A percentile compares a stretch with the other conserved stretches of the same genome.
phyloP scores from a whole-genome alignment of 805 yeast genomes.

The Cyberlindnera subsufficiens region DNA sequence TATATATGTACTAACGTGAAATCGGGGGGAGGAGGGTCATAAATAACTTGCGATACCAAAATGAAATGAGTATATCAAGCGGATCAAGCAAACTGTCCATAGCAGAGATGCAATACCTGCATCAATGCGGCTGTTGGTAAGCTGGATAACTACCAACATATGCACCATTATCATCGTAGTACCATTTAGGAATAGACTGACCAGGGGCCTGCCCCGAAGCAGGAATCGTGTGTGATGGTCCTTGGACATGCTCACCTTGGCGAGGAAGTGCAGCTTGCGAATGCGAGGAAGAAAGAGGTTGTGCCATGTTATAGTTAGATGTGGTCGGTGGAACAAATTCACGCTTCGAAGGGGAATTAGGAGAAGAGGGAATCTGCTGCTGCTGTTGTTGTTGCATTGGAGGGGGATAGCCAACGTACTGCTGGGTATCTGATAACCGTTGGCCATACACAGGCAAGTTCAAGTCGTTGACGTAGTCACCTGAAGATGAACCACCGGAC shows the following conservation, averaged over 20 bases:
- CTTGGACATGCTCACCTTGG: no score
- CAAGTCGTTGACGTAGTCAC: constrained; percentile 1
- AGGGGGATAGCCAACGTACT: constrained; percentile 4
- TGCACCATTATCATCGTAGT: neutral
- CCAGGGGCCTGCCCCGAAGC: no score
- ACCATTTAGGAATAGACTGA: no score
- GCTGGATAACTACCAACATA: neutral
- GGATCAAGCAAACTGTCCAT: no score
- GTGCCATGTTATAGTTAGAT: neutral
- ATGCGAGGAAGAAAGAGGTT: no score
- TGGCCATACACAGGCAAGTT: constrained; percentile 1
- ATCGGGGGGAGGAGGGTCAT: no score
- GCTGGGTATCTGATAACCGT: neutral
- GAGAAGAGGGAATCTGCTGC: neutral
- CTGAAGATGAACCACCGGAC: neutral
- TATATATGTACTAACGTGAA: no score
- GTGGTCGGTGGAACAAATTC: neutral
- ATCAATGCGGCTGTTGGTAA: constrained; percentile 1
- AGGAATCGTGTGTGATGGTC: no score
- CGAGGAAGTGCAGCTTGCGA: no score
- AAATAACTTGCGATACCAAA: no score
- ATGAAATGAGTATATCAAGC: no score
- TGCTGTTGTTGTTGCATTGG: constrained; percentile 14
- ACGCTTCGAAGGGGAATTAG: neutral
- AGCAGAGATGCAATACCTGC: no score